phyloP scores from a whole-genome alignment of 208 protist species.

The Novymonas esmeraldas region DNA sequence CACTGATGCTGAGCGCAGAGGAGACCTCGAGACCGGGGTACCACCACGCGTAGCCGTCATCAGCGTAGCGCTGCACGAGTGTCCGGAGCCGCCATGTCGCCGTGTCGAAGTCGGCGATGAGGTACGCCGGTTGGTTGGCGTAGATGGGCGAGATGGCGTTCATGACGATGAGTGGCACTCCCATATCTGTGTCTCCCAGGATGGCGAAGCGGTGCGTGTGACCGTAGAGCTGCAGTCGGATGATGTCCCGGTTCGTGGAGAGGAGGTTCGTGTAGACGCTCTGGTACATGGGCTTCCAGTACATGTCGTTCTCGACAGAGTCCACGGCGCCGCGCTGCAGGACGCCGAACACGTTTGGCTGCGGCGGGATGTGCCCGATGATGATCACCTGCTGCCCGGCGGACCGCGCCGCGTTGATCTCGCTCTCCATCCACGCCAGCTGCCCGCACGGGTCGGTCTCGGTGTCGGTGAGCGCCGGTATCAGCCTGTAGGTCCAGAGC shows the following conservation, averaged over 20 bases:
- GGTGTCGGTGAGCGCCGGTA: conserved; percentile 42
- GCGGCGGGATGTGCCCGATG: conserved; percentile 74
- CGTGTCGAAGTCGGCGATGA: conserved; percentile 50
- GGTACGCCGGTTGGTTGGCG: conserved; percentile 67
- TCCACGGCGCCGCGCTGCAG: conserved; percentile 33
- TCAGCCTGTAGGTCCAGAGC: conserved; percentile 58
- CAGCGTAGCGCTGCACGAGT: conserved; percentile 57
- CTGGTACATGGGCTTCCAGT: conserved; percentile 73
- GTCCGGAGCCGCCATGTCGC: conserved; percentile 30
- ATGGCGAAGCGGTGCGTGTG: conserved; percentile 78
- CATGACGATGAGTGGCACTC: conserved; percentile 39
- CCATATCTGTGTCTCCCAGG: conserved; percentile 26
- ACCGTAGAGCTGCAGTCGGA: conserved; percentile 71
- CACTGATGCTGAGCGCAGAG: conserved; percentile 43
- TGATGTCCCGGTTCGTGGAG: conserved; percentile 37
- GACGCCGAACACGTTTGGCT: conserved; percentile 52
- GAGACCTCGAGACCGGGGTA: conserved; percentile 36
- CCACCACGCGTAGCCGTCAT: conserved; percentile 30
- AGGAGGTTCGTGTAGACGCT: conserved; percentile 54
- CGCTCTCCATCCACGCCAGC: conserved; percentile 53
- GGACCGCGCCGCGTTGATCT: conserved; percentile 42
- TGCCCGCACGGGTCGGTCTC: conserved; percentile 77
- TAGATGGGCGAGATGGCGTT: conserved; percentile 37
- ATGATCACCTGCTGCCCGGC: conserved; percentile 70
- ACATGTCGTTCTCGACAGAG: conserved; percentile 47